Conservation (phyloP, 495 filamentous ascomycete species). For the Letharia lupina region DNA sequence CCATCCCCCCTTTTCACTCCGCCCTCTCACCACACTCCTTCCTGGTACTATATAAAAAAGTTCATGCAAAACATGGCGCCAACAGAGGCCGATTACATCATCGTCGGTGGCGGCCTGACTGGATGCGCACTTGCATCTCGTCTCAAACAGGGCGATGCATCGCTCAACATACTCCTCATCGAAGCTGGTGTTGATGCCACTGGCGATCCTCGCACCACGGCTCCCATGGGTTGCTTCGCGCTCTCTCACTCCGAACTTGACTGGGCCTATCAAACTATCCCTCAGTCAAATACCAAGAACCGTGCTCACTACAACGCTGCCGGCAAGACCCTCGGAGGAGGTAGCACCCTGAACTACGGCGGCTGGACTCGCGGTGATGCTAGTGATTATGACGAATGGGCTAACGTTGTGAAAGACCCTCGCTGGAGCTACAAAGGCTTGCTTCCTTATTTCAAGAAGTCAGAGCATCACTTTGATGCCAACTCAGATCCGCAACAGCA, state of each 20-base stretch:
- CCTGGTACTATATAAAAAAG: no score
- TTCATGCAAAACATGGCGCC: no score
- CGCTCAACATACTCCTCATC: slow-evolving; percentile 28
- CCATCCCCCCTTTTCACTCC: no score
- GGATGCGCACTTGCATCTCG: slow-evolving; percentile 30
- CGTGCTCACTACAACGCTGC: slow-evolving; percentile 32
- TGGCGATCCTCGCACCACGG: slow-evolving; percentile 24
- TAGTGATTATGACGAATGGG: slow-evolving; percentile 35
- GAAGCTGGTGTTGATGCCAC: slow-evolving; percentile 31
- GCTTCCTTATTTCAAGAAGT: slow-evolving; percentile 31
- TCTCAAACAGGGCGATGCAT: slow-evolving; percentile 21
- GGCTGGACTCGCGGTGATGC: slow-evolving; percentile 32
- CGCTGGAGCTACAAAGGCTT: slow-evolving; percentile 32
- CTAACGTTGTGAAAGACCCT: slow-evolving; percentile 25
- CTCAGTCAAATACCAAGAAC: slow-evolving; percentile 31
- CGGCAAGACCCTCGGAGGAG: slow-evolving; percentile 36
- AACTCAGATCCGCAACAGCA: slow-evolving; percentile 21
- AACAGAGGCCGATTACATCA: slow-evolving; percentile 27
- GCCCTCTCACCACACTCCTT: no score
- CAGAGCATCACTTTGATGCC: slow-evolving; percentile 27
- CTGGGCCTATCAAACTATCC: slow-evolving; percentile 32
- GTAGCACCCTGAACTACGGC: slow-evolving; percentile 31
- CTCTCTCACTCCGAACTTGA: slow-evolving; percentile 25
- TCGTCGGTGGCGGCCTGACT: slow-evolving; percentile 31
- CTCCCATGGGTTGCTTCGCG: slow-evolving; percentile 18